Percentiles rank a stretch among this genome's conserved stretches.
Evolutionary conservation across 2,329 filamentous ascomycete genomes (phyloP).

Genomic region (Fonsecaea multimorphosa): DNA sequence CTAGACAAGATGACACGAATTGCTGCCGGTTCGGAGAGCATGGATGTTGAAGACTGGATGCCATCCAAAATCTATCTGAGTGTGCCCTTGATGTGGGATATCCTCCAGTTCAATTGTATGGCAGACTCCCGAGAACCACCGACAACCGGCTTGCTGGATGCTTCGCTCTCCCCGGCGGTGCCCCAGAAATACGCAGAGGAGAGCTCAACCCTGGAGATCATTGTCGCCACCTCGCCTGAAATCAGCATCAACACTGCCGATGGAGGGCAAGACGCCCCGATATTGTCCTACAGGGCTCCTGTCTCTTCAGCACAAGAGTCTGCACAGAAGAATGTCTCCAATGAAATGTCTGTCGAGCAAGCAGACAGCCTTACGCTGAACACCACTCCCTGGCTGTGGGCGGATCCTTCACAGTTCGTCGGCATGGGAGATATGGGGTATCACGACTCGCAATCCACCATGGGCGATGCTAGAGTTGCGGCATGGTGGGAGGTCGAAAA

Average conservation of each 20-base stretch:
- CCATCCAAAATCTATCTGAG: slow-evolving; percentile 61
- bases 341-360: slow-evolving; percentile 6
- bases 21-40: slow-evolving; percentile 56
- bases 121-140: slow-evolving; percentile 48
- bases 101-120: slow-evolving; percentile 56
- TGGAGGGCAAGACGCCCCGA: slow-evolving; percentile 58
- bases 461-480: not conserved
- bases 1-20: slow-evolving; percentile 58
- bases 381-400: slow-evolving; percentile 13
- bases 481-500: slow-evolving; percentile 17
- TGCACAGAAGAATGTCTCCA: not conserved
- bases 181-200: slow-evolving; percentile 45
- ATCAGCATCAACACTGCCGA: slow-evolving; percentile 60
- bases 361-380: slow-evolving; percentile 8
- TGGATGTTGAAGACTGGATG: slow-evolving; percentile 59
- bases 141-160: slow-evolving; percentile 51
- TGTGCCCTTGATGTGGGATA: slow-evolving; percentile 61
- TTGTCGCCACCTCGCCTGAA: slow-evolving; percentile 59
- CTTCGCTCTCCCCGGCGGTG: slow-evolving; percentile 48
- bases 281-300: slow-evolving; percentile 41
- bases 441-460: not conserved
- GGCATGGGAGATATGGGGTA: slow-evolving; percentile 14
- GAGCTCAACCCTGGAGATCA: slow-evolving; percentile 54
- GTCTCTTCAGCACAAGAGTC: not conserved
- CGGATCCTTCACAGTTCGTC: slow-evolving; percentile 17